A percentile compares a stretch with the other conserved stretches of the same genome.
phyloP scores from a whole-genome alignment of 768 basidiomycete species.

The Infundibulicybe gibba region DNA sequence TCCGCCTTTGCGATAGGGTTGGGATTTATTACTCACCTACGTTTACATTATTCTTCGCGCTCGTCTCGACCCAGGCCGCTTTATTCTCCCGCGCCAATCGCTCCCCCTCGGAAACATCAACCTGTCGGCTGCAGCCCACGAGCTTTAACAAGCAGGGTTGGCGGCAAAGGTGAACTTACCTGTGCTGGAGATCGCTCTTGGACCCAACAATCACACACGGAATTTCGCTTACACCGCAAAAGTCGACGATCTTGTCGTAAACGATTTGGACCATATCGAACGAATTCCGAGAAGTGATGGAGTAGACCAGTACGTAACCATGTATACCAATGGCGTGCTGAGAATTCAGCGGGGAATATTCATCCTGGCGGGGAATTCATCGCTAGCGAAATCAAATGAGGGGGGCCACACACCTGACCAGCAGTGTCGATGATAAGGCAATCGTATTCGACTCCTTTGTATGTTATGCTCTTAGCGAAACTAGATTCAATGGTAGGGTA shows the following conservation, averaged over 20 bases:
- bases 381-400: neutral
- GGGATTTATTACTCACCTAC: conserved; percentile 60
- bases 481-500: conserved; percentile 95
- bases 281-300: conserved; percentile 82
- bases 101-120: conserved; percentile 69
- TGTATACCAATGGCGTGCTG: conserved; percentile 97
- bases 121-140: conserved; percentile 53
- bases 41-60: conserved; percentile 83
- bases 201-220: conserved; percentile 95
- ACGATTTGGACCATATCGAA: conserved; percentile 96
- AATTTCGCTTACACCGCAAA: conserved; percentile 80
- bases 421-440: conserved; percentile 99
- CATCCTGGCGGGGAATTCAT: conserved; percentile 56
- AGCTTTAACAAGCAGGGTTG: conserved; percentile 14
- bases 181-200: conserved; percentile 77
- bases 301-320: conserved; percentile 96
- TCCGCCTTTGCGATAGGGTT: neutral
- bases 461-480: conserved; percentile 78
- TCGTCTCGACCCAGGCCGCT: conserved; percentile 85
- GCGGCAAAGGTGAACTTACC: conserved; percentile 42
- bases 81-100: conserved; percentile 67
- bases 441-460: conserved; percentile 89
- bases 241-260: conserved; percentile 95
- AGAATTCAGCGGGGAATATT: conserved; percentile 90
- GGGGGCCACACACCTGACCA: conserved; percentile 67